Evolutionary conservation across 345 rosid species (phyloP).

Genomic region (Gossypium arboreum): DNA sequence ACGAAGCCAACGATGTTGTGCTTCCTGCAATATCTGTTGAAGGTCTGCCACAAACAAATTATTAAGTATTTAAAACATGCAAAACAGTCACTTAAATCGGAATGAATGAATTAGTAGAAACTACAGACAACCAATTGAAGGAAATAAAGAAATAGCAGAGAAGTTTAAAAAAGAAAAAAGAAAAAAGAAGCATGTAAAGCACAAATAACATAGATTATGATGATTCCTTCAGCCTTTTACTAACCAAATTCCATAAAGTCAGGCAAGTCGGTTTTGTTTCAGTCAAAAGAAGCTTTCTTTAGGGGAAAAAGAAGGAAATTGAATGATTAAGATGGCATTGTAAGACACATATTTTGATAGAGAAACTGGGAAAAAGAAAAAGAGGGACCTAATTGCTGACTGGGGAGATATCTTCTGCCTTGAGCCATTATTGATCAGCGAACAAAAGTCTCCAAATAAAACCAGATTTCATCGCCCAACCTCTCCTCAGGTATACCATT

Average conservation of each 20-base stretch:
- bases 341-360: background rate
- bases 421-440: conserved; percentile 34
- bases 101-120: background rate
- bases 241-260: background rate
- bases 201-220: background rate
- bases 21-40: conserved; percentile 40
- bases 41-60: conserved; percentile 26
- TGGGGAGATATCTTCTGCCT: conserved; percentile 29
- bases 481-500: background rate
- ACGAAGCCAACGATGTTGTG: conserved; percentile 61
- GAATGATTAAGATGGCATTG: conserved; percentile 5
- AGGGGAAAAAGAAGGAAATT: background rate
- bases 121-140: background rate
- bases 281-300: background rate
- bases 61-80: background rate
- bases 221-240: background rate
- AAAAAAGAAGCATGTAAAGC: background rate
- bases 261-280: background rate
- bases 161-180: background rate
- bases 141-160: background rate
- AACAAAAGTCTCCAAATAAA: background rate
- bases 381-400: conserved; percentile 31
- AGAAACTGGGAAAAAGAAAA: background rate
- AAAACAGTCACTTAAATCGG: background rate
- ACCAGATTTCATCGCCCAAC: conserved; percentile 23